Evolutionary conservation across 306 rosid genomes (phyloP).

Genomic region (Ormosia semicastrata): DNA sequence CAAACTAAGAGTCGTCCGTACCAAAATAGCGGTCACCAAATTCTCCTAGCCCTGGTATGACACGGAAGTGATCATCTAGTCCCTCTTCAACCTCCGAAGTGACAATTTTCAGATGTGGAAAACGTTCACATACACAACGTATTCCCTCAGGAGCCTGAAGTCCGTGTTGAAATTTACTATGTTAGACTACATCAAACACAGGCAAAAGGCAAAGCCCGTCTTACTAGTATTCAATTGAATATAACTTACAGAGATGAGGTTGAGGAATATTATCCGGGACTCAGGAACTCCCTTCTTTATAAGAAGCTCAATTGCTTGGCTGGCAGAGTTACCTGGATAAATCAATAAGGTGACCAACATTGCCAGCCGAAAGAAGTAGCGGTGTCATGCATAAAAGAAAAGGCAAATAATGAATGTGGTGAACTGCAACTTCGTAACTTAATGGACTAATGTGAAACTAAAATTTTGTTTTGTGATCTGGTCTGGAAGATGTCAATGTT

Average conservation of each 20-base stretch:
- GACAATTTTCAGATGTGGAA: slow-evolving; percentile 74
- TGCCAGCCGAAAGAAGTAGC: neutral
- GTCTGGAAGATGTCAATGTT: neutral
- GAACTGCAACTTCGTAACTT: neutral
- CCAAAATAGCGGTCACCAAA: slow-evolving; percentile 96
- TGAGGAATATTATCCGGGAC: slow-evolving; percentile 79
- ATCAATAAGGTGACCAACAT: neutral
- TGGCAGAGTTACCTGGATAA: slow-evolving; percentile 75
- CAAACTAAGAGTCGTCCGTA: slow-evolving; percentile 47
- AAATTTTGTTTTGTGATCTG: neutral
- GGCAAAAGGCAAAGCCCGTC: neutral
- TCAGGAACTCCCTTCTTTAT: slow-evolving; percentile 89
- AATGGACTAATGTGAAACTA: neutral
- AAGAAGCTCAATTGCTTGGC: slow-evolving; percentile 88
- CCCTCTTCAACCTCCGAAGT: slow-evolving; percentile 86
- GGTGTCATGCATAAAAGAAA: neutral
- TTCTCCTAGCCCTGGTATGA: slow-evolving; percentile 85
- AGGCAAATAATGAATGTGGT: neutral
- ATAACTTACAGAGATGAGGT: slow-evolving; percentile 79
- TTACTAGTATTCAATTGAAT: neutral
- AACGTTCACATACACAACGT: slow-evolving; percentile 66
- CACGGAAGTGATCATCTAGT: slow-evolving; percentile 63
- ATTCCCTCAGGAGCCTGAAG: slow-evolving; percentile 91
- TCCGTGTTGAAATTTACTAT: neutral
- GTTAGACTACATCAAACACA: neutral